phyloP scores from a whole-genome alignment of 108 stramenopile species.

The Aurantiochytrium sp. region DNA sequence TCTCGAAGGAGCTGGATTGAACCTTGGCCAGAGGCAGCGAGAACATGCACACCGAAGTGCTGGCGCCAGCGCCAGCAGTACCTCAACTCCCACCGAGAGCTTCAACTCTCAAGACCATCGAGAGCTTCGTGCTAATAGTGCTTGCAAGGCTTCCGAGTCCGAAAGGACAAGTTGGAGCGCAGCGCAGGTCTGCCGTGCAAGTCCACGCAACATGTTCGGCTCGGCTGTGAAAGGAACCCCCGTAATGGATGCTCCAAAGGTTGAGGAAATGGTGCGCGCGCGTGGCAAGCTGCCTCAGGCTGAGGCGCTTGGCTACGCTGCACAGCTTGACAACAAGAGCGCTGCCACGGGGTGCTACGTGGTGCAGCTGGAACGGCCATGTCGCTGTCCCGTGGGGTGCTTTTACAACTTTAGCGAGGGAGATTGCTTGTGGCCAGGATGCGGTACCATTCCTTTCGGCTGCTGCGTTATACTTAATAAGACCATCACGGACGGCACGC shows the following conservation, averaged over 20 bases:
- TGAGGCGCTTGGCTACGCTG: background rate
- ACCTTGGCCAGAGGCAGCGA: too few relatives aligned
- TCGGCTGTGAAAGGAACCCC: background rate
- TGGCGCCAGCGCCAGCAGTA: too few relatives aligned
- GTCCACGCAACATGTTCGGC: background rate
- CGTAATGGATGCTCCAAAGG: background rate
- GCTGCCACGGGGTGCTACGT: background rate
- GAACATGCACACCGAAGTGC: too few relatives aligned
- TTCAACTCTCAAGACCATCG: too few relatives aligned
- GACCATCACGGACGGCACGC: background rate
- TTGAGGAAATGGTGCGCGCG: background rate
- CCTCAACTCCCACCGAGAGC: too few relatives aligned
- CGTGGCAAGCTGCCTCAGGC: background rate
- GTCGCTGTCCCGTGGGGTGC: background rate
- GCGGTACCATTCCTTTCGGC: background rate
- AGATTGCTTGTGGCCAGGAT: background rate
- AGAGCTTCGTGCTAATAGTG: too few relatives aligned
- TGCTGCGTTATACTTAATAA: background rate
- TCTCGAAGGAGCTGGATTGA: too few relatives aligned
- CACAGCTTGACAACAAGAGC: background rate
- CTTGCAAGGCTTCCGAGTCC: too few relatives aligned
- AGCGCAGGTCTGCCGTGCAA: background rate
- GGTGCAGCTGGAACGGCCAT: background rate
- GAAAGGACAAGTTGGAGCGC: too few relatives aligned
- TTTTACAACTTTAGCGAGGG: background rate